Percentiles rank a stretch among this genome's conserved stretches.
Conservation (phyloP, 176 grass and related monocot species). For the Triticum timopheevii region DNA sequence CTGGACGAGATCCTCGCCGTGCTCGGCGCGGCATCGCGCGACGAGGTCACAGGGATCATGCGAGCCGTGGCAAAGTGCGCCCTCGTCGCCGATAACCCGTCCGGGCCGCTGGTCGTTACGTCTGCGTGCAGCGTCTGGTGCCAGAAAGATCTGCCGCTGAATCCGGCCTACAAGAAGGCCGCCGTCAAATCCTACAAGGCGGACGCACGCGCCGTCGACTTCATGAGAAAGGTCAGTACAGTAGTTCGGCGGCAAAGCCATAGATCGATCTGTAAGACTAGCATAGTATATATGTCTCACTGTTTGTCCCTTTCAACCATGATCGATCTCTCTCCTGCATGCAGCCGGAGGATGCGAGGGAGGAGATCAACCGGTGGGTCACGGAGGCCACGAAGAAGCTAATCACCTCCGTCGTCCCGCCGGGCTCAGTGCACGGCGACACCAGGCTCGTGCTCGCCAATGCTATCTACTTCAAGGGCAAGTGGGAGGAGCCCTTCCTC, state of each 20-base stretch:
- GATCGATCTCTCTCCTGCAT: no score
- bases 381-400: no score
- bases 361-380: no score
- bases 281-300: no score
- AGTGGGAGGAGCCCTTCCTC: no score
- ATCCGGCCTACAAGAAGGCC: neutral
- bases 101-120: conserved; percentile 18
- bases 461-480: no score
- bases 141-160: conserved; percentile 15
- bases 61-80: neutral
- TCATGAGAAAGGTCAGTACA: neutral
- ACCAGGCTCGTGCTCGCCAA: no score
- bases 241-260: neutral
- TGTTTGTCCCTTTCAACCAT: no score
- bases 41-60: neutral
- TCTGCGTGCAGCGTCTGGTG: conserved; percentile 28
- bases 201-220: conserved; percentile 12
- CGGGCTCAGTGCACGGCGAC: no score
- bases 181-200: neutral
- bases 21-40: neutral
- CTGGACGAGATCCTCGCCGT: conserved; percentile 6
- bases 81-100: neutral
- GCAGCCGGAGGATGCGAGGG: no score
- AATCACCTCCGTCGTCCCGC: no score
- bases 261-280: no score